Evolutionary conservation across 495 filamentous ascomycete species (phyloP).

Genomic region (Neurospora hispaniola): DNA sequence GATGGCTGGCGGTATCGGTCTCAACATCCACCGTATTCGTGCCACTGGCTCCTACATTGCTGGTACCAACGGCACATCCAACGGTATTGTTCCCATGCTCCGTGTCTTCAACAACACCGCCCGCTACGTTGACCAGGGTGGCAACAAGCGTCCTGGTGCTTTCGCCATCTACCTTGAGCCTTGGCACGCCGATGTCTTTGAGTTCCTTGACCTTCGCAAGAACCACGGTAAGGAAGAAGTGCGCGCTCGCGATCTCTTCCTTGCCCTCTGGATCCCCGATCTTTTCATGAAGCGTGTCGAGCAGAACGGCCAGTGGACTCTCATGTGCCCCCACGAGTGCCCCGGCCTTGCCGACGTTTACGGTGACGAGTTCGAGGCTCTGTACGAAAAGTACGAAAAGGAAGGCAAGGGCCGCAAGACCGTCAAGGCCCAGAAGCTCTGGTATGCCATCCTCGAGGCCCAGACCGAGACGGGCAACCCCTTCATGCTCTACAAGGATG

Average conservation of each 20-base stretch:
- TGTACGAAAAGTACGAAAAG: conserved; percentile 89
- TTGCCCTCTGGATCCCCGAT: conserved; percentile 96
- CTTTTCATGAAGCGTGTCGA: conserved; percentile 99
- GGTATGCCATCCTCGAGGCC: conserved; percentile 94
- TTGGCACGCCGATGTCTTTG: conserved; percentile 96
- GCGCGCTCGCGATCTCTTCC: conserved; percentile 94
- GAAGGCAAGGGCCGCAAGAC: conserved; percentile 83
- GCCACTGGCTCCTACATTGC: conserved; percentile 95
- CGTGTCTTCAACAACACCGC: conserved; percentile 99
- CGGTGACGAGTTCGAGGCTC: conserved; percentile 90
- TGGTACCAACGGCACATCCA: conserved; percentile 94
- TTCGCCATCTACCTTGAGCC: conserved; percentile 99
- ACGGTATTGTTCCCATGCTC: conserved; percentile 95
- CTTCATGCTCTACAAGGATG: conserved; percentile 99
- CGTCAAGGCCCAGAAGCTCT: conserved; percentile 95
- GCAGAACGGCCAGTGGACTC: conserved; percentile 87
- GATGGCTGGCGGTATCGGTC: conserved; percentile 92
- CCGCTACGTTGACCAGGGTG: conserved; percentile 95
- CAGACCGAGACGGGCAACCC: conserved; percentile 98
- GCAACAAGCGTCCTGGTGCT: conserved; percentile 96
- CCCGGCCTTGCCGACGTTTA: conserved; percentile 93
- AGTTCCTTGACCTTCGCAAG: conserved; percentile 95
- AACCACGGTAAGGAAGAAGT: conserved; percentile 99
- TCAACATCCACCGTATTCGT: conserved; percentile 92
- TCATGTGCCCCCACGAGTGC: conserved; percentile 95